Evolutionary conservation across 2,329 filamentous ascomycete species (phyloP).

Genomic region (Aspergillus tamarii): DNA sequence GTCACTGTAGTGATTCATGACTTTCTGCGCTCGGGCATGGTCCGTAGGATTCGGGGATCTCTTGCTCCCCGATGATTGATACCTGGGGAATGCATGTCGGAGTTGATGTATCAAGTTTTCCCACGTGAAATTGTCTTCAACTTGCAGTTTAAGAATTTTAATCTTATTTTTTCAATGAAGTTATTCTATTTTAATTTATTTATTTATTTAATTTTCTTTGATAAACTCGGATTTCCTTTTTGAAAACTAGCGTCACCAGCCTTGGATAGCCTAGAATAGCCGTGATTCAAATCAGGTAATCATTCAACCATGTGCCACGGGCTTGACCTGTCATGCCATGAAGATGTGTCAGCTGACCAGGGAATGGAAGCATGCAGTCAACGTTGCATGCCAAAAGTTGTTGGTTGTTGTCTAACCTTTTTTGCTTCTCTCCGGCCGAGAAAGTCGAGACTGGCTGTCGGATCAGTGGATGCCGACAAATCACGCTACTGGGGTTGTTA

Average conservation of each 20-base stretch:
- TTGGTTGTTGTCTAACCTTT: not conserved
- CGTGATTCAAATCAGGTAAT: not conserved
- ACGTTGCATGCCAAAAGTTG: not conserved
- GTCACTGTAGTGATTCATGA: not conserved
- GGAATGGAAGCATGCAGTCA: not conserved
- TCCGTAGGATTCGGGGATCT: not conserved
- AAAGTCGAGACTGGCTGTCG: not conserved
- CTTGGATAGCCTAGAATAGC: not conserved
- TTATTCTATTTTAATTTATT: not conserved
- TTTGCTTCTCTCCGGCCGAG: not conserved
- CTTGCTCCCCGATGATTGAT: not conserved
- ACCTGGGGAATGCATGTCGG: not conserved
- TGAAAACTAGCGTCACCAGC: not conserved
- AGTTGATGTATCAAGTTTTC: not conserved
- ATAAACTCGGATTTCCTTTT: not conserved
- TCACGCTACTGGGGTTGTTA: not conserved
- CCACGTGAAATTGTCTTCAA: not conserved
- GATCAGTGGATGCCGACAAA: not conserved
- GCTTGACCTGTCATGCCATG: conserved; percentile 5
- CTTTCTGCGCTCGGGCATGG: not conserved
- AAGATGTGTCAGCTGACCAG: not conserved
- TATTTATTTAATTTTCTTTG: not conserved
- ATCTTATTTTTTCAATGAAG: not conserved
- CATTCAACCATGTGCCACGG: not conserved
- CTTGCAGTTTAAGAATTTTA: not conserved